Conservation (phyloP, 2,329 filamentous ascomycete genomes). For the Xylaria sp. region DNA sequence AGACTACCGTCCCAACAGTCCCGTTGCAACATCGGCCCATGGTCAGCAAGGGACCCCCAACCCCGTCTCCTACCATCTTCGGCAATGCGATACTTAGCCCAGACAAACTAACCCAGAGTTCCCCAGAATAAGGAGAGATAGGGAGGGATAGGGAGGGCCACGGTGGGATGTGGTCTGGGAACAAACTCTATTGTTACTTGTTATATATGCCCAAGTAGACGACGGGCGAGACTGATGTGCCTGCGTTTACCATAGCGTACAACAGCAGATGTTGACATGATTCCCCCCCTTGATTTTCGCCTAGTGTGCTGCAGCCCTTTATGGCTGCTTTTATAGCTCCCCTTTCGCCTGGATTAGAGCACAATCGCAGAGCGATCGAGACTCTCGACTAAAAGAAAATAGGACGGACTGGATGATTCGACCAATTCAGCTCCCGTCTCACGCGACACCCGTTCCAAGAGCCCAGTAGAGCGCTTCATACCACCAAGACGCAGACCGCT, state of each 20-base stretch:
- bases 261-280: conserved; percentile 2
- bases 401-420: conserved; percentile 3
- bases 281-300: not conserved
- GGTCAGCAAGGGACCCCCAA: not conserved
- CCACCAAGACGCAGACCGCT: conserved; percentile 32
- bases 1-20: not conserved
- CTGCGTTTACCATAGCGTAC: not conserved
- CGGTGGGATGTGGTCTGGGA: too few relatives aligned
- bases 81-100: conserved; percentile 11
- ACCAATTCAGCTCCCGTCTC: conserved; percentile 12
- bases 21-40: too few relatives aligned
- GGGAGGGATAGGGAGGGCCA: too few relatives aligned
- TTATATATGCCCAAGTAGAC: not conserved
- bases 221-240: not conserved
- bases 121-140: not conserved
- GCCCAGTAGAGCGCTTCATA: conserved; percentile 7
- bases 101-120: conserved; percentile 1
- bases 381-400: conserved; percentile 15
- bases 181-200: not conserved
- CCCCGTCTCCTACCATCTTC: conserved; percentile 17
- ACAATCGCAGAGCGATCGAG: conserved; percentile 21
- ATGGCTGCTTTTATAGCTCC: not conserved
- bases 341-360: conserved; percentile 3
- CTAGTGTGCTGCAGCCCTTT: conserved; percentile 1
- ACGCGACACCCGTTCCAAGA: conserved; percentile 29